Percentiles rank a stretch among this genome's conserved stretches.
Evolutionary conservation across 2,329 filamentous ascomycete species (phyloP).

Genomic region (Colletotrichum sp.): DNA sequence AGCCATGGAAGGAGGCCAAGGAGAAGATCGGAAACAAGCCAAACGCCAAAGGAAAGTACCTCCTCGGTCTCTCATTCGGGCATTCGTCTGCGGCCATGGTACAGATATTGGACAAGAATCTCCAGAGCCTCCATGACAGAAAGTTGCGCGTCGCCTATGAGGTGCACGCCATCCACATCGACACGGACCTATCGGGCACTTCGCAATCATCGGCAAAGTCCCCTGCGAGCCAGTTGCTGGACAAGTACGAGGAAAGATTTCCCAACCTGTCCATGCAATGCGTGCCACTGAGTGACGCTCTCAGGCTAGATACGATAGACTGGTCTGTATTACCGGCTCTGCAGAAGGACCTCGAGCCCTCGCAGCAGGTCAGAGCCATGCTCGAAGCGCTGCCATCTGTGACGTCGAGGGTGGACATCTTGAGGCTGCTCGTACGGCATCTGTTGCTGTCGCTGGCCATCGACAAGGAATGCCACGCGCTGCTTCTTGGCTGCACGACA

Average conservation of each 20-base stretch:
- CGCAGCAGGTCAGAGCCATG: constrained; percentile 56
- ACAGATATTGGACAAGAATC: constrained; percentile 74
- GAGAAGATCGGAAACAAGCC: constrained; percentile 13
- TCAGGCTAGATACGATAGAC: constrained; percentile 56
- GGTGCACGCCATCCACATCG: constrained; percentile 64
- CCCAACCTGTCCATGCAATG: constrained; percentile 68
- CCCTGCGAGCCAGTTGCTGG: constrained; percentile 50
- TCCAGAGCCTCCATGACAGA: constrained; percentile 67
- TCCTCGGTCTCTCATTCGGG: constrained; percentile 85
- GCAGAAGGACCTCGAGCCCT: constrained; percentile 23
- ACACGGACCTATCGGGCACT: constrained; percentile 40
- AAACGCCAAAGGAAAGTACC: constrained; percentile 52
- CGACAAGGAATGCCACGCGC: constrained; percentile 64
- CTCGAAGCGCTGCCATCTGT: constrained; percentile 71
- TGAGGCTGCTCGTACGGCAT: constrained; percentile 72
- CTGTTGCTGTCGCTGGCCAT: constrained; percentile 72
- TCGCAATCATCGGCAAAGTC: constrained; percentile 19
- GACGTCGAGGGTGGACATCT: constrained; percentile 77
- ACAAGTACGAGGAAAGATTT: constrained; percentile 64
- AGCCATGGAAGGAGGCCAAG: constrained; percentile 52
- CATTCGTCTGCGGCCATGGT: constrained; percentile 80
- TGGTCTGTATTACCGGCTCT: constrained; percentile 53
- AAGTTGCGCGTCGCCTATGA: constrained; percentile 72
- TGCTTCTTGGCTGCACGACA: constrained; percentile 86
- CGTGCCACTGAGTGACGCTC: constrained; percentile 68